Base-by-base conservation (phyloP, 2,329 filamentous ascomycete genomes). In the Amylocarpus encephaloides region DNA sequence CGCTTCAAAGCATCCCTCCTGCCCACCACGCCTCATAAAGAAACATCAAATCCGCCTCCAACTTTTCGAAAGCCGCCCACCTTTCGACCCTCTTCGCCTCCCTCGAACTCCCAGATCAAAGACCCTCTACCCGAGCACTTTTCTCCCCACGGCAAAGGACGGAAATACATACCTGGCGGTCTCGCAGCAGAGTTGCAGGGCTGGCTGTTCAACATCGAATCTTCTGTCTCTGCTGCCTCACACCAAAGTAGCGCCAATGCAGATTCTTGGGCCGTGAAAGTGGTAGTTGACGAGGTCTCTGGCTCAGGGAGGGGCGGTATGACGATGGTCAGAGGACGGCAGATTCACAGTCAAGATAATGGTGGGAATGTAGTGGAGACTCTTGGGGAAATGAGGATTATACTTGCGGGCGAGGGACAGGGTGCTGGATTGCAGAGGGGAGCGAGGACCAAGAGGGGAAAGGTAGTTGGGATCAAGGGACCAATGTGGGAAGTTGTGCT, bases 51-150 rank as follows among this genome's bases (percentile, higher is more conserved):
- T 5, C 22, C 46, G 12, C 10, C 13, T 5, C 12, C 12, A 5
- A 44, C 58, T 5, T 66, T 67, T 47, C 53, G 61, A 46, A 66
- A 63, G 51, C 62, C 63, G 7, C 64, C 64, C 41, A 57, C 59
- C 12, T 67, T 67, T 43, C 59, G 61, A 18, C 63, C 63, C 5
- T 58, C 59, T 16, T 63, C 65, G 43, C 54, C 50, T 9, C 39
- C 52, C 1, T 51, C 56, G 26, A 18, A 43, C 7, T 53, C 55
- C 32, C 38, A 49, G 11, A 46, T 52, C 18, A 7, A 13, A 7
- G 63, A 66, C 43, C 73, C 74, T 0, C 64, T 76, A 0, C 75
- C 76, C 1, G 73, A 77, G 36, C 68, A 72, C 35, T 80, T 80
- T 62, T 78, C 76, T 0, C 77, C 77, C 1, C 72, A 73, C 42